Percentiles rank a stretch among this genome's conserved stretches.
Evolutionary conservation across 2,329 filamentous ascomycete species (phyloP).

Genomic region (Daldinia eschscholtzii): DNA sequence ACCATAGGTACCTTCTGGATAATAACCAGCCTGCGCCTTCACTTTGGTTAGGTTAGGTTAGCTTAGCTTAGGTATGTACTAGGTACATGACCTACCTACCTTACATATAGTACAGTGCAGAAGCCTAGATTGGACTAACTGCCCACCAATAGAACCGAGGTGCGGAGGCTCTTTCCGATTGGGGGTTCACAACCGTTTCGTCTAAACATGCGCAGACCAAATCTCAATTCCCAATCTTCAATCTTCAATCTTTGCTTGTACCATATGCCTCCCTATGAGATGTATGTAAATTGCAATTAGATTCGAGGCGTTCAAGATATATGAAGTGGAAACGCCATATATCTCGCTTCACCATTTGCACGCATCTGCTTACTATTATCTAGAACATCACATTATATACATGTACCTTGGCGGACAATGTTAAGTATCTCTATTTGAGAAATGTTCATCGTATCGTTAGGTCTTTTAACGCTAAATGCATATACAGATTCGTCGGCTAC

Average conservation of each 20-base stretch:
- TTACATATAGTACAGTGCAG: neutral
- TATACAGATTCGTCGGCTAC: neutral
- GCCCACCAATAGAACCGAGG: constrained; percentile 26
- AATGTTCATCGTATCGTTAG: neutral
- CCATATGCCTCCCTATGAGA: neutral
- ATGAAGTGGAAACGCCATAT: constrained; percentile 7
- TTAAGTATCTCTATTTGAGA: neutral
- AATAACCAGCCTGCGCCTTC: neutral
- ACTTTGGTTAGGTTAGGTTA: too few species aligned
- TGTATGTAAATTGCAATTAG: constrained; percentile 10
- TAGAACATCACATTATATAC: neutral
- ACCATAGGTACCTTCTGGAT: constrained; percentile 24
- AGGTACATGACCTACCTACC: neutral
- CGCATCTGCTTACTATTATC: neutral
- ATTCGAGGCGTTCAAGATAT: constrained; percentile 18
- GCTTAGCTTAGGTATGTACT: neutral
- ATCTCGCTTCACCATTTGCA: neutral
- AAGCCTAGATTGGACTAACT: constrained; percentile 8
- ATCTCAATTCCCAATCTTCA: constrained; percentile 2
- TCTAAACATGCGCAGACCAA: constrained; percentile 18
- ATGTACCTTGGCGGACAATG: neutral
- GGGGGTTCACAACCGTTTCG: constrained; percentile 37
- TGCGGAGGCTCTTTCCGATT: constrained; percentile 37
- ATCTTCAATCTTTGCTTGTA: neutral
- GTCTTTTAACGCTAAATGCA: neutral